Base-by-base conservation (phyloP, 164 flowering plant species). In the Chloranthus sessilifolius region DNA sequence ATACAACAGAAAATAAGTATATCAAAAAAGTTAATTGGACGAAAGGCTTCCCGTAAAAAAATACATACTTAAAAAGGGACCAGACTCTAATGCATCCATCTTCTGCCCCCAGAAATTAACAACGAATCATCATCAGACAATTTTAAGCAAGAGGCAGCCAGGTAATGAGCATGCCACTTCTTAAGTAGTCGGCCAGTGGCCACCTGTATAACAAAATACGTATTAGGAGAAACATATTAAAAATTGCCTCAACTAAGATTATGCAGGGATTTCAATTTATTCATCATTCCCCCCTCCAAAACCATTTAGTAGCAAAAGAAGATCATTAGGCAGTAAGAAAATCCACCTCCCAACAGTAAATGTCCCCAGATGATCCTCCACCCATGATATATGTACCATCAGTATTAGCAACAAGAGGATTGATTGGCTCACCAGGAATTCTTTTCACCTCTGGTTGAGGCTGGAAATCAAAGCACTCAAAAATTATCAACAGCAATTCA, bases 291-390 rank as follows among this genome's bases (percentile, higher is more conserved):
- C n/a, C n/a, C n/a, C n/a, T n/a, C n/a, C n/a, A n/a, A n/a, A n/a
- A n/a, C n/a, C n/a, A n/a, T 25, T n/a, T n/a, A 17, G n/a, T 25
- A 16, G 5, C 4, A 20, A 20, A 36, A 34, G 23, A 19, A 26
- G 23, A 8, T 47, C 43, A 53, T 44, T 58, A 36, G 39, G 21
- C 36, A 11, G 33, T 8, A 15, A 11, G 36, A 9, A 30, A 33
- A 33, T 31, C 49, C 38, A 82, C 97, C 86, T 85, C 96, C 98
- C 98, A 91, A 29, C 80, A 40, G 67, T 74, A 91, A 34, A 91
- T 75, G 50, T 80, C 37, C 5, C 96, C 94, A 10, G 81, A 82
- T 24, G 58, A 46, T n/a, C 98, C 94, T 12, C 96, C 98, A 14
- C 96, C 96, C 29, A 74, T 64, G 7, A 91, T 60, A 47, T 75